Evolutionary conservation across 768 basidiomycete genomes (phyloP), one percentile per base, ranked within the genome.

Genomic region (Candolleomyces efflorescens): DNA sequence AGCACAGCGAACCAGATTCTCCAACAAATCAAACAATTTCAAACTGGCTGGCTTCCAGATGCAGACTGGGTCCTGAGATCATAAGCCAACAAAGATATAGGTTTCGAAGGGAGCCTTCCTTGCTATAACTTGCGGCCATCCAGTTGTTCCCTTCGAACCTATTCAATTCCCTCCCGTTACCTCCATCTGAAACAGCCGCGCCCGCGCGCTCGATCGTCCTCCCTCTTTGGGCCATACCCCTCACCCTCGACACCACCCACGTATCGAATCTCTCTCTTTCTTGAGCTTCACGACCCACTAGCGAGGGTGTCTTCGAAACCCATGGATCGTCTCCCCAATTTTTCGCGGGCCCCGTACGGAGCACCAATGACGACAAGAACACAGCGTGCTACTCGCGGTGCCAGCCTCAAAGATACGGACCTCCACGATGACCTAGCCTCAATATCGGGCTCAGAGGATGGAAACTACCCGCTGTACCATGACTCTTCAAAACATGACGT

Each of bases 371-470:
- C 37, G 51, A 53, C 51, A 5, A 53, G 51, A 37, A 20, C 37
- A 7, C 51, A 53, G 51, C 51, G 51, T 15, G 51, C n/a, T 32
- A 18, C 51, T 9, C 51, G 51, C 15, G 37, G 26, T 17, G 32
- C 50, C 13, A 44, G 20, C 46, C 48, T 49, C 22, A 50, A 39
- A 43, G 48, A 50, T 24, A 13, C 56, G 51, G 51, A 53, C 32
- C 9, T 53, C n/a, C 51, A 68, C 59, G 78, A 80, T 55, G 80
- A 80, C 60, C 75, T 73, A 52, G 78, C 75, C 54, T 86, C 84
- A 10, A 73, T 77, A 64, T 79, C 82, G 6, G 80, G 77, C 58
- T 84, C 84, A 58, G 85, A 85, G 59, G 84, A 85, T 62, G 82
- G 81, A 32, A 71, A 63, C 56, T 74, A 72, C 61, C 61, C 68